phyloP scores from a whole-genome alignment of 2,329 filamentous ascomycete species.

The Cordyceps militaris region DNA sequence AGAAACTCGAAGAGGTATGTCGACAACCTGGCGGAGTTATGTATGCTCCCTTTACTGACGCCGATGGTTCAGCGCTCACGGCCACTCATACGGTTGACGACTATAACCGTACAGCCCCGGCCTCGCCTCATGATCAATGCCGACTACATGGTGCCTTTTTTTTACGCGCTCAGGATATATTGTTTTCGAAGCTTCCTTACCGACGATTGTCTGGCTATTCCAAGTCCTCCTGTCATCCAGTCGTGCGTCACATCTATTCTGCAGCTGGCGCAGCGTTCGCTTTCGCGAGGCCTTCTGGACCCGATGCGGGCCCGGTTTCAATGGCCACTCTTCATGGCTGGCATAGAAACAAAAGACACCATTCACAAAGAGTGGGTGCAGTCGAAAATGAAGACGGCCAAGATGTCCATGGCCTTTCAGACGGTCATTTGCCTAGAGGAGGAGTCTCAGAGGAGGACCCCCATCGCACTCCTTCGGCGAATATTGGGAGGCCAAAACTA shows the following conservation, averaged over 20 bases:
- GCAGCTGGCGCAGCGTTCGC: not conserved
- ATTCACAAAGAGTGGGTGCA: constrained; percentile 7
- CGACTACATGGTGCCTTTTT: constrained; percentile 7
- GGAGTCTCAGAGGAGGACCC: not conserved
- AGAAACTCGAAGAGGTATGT: not conserved
- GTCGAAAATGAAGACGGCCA: not conserved
- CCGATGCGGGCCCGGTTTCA: constrained; percentile 2
- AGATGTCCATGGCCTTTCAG: not conserved
- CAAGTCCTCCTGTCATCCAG: not conserved
- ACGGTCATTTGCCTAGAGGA: not conserved
- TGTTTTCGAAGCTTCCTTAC: not conserved
- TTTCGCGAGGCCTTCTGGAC: not conserved
- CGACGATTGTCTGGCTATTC: not conserved
- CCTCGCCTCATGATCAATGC: constrained; percentile 7
- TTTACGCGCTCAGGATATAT: constrained; percentile 10
- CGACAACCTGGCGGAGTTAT: not conserved
- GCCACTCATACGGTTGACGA: constrained; percentile 3
- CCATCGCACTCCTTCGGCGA: not conserved
- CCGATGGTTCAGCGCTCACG: not conserved
- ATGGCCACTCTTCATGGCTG: constrained; percentile 4
- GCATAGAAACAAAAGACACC: constrained; percentile 7
- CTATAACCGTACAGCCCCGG: not conserved
- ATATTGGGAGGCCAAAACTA: not conserved
- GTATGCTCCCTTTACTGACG: not conserved
- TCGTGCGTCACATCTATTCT: not conserved